Conservation (phyloP, 2,329 filamentous ascomycete species). For the Lizonia empirigonia region DNA sequence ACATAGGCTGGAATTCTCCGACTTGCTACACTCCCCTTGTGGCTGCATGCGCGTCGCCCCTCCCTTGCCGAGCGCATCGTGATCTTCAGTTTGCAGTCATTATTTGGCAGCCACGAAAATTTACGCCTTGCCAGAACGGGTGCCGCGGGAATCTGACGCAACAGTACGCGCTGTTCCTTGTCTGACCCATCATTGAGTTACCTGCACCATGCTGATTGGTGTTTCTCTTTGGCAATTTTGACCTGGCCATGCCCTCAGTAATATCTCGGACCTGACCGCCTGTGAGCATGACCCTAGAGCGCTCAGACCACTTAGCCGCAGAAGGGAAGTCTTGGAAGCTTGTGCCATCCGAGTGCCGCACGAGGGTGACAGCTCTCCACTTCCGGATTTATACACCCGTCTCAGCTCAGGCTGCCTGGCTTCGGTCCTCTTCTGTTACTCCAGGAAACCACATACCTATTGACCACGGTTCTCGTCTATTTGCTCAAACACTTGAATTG, state of each 20-base stretch:
- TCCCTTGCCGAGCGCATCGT: conserved; percentile 7
- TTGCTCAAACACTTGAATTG: neutral
- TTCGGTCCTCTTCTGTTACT: neutral
- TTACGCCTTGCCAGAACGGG: conserved; percentile 6
- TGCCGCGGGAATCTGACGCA: conserved; percentile 3
- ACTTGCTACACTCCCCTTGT: neutral
- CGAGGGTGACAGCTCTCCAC: conserved; percentile 16
- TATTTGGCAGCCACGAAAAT: conserved; percentile 9
- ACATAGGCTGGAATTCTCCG: neutral
- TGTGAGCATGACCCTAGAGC: conserved; percentile 21
- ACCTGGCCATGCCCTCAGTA: conserved; percentile 19
- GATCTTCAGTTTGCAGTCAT: conserved; percentile 13
- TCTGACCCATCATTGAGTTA: conserved; percentile 6
- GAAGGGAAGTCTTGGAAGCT: conserved; percentile 19
- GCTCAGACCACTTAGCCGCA: conserved; percentile 29
- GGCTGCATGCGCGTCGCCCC: conserved; percentile 11
- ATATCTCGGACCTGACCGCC: conserved; percentile 14
- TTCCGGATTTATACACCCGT: conserved; percentile 27
- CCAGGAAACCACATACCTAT: neutral
- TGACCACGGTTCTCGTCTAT: neutral
- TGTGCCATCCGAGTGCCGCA: conserved; percentile 28
- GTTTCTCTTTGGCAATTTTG: conserved; percentile 7
- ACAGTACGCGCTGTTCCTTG: conserved; percentile 10
- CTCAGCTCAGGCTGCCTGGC: neutral
- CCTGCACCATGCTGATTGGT: conserved; percentile 14